A percentile compares a stretch with the other conserved stretches of the same genome.
Conservation (phyloP, 2,329 filamentous ascomycete genomes). For the Zalaria sp. region DNA sequence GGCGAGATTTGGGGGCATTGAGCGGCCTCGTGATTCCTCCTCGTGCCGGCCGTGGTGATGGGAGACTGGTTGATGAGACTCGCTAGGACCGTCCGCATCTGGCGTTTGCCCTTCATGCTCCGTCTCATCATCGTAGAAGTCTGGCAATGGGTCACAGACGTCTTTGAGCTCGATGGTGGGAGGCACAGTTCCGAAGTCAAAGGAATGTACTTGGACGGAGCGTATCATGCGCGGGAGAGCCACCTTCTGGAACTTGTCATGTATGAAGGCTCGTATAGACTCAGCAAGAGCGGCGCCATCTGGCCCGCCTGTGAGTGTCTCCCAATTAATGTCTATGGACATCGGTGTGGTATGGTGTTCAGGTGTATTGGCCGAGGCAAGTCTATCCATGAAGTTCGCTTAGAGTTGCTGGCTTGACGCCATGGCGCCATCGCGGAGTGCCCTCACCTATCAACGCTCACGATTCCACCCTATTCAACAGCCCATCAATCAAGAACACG, state of each 20-base stretch:
- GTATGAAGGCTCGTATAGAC: conserved; percentile 80
- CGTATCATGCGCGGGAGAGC: conserved; percentile 90
- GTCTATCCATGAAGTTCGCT: neutral
- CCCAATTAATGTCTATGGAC: conserved; percentile 98
- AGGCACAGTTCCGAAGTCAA: conserved; percentile 74
- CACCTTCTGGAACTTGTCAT: conserved; percentile 89
- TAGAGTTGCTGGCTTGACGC: neutral
- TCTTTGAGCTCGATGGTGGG: conserved; percentile 89
- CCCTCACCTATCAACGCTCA: neutral
- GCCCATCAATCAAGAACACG: no score
- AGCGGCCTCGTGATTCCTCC: neutral
- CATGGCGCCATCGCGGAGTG: neutral
- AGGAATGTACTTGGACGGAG: conserved; percentile 85
- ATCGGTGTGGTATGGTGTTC: conserved; percentile 34
- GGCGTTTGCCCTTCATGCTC: conserved; percentile 23
- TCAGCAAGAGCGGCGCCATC: conserved; percentile 77
- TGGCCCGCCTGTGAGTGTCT: conserved; percentile 74
- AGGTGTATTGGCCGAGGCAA: neutral
- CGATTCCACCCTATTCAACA: no score
- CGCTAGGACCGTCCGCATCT: neutral
- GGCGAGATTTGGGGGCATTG: neutral
- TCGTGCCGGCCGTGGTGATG: neutral
- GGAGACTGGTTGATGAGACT: neutral
- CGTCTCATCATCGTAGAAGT: conserved; percentile 82
- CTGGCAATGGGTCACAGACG: conserved; percentile 84